phyloP scores from a whole-genome alignment of 2,329 filamentous ascomycete genomes.

The Fusarium veterinarium region DNA sequence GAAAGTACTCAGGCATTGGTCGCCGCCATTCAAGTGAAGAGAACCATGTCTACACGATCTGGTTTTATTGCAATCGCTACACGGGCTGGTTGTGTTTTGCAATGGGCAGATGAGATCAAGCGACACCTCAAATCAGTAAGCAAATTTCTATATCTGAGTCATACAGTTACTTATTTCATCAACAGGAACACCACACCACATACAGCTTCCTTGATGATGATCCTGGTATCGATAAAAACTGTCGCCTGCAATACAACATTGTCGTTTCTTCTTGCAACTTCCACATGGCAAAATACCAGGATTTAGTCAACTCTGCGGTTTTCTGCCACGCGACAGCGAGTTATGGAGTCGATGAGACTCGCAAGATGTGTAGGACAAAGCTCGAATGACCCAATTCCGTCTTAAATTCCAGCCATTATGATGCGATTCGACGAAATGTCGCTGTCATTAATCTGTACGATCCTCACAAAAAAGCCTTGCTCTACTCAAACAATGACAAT shows the following conservation, averaged over 20 bases:
- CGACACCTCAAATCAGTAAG: background rate
- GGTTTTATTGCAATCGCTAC: background rate
- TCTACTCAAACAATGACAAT: no score
- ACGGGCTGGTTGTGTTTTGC: background rate
- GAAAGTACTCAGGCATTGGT: background rate
- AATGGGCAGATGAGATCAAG: background rate
- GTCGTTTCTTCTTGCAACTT: background rate
- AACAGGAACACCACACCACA: background rate
- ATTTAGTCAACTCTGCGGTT: no score
- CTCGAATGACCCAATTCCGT: no score
- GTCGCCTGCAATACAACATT: background rate
- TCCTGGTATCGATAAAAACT: background rate
- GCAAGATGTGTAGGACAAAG: no score
- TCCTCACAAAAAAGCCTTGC: no score
- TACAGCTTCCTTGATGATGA: background rate
- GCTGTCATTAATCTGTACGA: background rate
- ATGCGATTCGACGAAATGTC: no score
- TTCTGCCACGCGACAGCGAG: no score
- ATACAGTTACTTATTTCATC: background rate
- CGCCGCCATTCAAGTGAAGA: background rate
- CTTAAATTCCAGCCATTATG: no score
- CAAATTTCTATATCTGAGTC: background rate
- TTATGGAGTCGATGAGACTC: no score
- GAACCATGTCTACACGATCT: background rate
- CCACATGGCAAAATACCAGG: no score